Percentiles rank a stretch among this genome's conserved stretches.
Conservation (phyloP, 2,329 filamentous ascomycete species). For the Colletotrichum liriopes region DNA sequence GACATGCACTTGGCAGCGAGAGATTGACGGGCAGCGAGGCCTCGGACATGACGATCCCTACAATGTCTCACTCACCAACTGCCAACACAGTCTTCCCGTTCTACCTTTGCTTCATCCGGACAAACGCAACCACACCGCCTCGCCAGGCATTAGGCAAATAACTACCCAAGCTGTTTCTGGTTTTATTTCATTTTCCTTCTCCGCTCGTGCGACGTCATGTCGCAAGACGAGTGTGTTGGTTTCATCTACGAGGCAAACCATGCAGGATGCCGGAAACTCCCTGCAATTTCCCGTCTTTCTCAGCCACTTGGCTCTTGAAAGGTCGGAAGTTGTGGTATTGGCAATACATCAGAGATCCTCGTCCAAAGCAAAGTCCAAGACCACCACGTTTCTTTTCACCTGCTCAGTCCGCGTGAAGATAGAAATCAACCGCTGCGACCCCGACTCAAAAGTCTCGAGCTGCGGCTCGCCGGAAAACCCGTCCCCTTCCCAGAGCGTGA, state of each 20-base stretch:
- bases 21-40: not conserved
- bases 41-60: conserved; percentile 20
- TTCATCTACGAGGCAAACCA: conserved; percentile 8
- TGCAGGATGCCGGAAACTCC: not conserved
- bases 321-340: not conserved
- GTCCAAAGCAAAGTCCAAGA: conserved; percentile 33
- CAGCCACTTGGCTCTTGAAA: not conserved
- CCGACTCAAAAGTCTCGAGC: conserved; percentile 31
- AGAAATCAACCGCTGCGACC: conserved; percentile 24
- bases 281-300: not conserved
- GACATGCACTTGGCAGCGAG: not conserved
- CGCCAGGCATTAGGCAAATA: conserved; percentile 18
- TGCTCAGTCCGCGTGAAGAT: conserved; percentile 38
- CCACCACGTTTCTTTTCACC: conserved; percentile 33
- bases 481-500: conserved; percentile 22
- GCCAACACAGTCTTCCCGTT: not conserved
- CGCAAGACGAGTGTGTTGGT: conserved; percentile 2
- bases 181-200: conserved; percentile 8
- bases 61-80: conserved; percentile 5
- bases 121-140: conserved; percentile 25
- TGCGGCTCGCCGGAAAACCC: conserved; percentile 41
- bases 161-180: not conserved
- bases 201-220: conserved; percentile 19
- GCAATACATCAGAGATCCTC: conserved; percentile 3
- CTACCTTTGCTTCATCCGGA: conserved; percentile 17